Conservation (phyloP, 2,329 filamentous ascomycete species). For the Botrytis porri region DNA sequence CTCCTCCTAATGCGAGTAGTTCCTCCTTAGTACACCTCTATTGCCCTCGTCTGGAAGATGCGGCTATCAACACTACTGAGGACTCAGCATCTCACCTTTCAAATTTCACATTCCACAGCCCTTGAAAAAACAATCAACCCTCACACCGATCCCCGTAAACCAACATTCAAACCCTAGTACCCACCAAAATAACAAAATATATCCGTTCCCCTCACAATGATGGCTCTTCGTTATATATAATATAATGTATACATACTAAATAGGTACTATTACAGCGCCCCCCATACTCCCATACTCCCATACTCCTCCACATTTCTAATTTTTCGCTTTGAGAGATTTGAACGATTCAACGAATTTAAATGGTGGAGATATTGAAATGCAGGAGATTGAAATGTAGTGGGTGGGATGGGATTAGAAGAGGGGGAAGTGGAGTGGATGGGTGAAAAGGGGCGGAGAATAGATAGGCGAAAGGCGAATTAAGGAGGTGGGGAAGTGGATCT, state of each 20-base stretch:
- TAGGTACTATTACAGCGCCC: no score
- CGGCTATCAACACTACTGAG: no score
- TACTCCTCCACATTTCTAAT: not conserved
- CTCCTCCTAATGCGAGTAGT: not conserved
- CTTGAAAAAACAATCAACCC: not conserved
- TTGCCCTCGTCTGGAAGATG: not conserved
- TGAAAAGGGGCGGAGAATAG: not conserved
- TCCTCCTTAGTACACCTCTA: not conserved
- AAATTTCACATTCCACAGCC: no score
- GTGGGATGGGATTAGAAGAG: not conserved
- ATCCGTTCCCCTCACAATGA: no score
- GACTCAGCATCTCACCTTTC: no score
- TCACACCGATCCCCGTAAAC: no score
- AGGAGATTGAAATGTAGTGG: not conserved
- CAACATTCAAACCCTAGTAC: not conserved
- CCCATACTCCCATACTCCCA: not conserved
- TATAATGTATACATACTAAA: no score
- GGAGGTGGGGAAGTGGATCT: not conserved
- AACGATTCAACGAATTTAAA: rapidly evolving
- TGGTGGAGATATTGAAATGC: not conserved
- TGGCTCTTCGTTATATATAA: no score
- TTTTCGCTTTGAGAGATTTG: no score
- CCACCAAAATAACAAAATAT: not conserved
- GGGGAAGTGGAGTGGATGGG: not conserved
- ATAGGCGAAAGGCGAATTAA: not conserved